These are phyloP conservation scores for Caryopteris hybrid DNA, from an alignment of 305 asterid genomes.

Conservation along the genomic window DNA sequence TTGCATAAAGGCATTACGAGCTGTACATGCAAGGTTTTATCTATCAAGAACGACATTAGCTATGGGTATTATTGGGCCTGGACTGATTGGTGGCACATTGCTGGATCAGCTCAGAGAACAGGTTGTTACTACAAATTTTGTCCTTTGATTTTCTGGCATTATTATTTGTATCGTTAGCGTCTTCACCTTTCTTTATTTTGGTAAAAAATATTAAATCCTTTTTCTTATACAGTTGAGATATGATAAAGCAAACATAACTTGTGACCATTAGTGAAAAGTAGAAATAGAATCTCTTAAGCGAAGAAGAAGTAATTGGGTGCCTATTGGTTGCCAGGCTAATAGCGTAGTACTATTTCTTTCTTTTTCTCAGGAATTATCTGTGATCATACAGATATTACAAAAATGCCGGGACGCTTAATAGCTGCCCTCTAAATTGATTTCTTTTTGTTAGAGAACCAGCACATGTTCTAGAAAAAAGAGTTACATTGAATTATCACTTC, in stretches of 20 bases:
- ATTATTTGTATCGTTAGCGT: background rate
- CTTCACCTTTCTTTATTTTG: background rate
- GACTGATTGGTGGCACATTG: slow-evolving; percentile 91
- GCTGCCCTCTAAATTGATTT: background rate
- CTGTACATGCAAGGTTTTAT: slow-evolving; percentile 96
- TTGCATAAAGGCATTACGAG: slow-evolving; percentile 87
- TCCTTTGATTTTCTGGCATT: background rate
- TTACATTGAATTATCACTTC: background rate
- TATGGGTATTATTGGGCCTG: slow-evolving; percentile 96
- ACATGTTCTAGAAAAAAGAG: background rate
- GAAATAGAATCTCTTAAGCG: background rate
- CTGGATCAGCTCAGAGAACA: slow-evolving; percentile 96
- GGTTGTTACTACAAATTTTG: slow-evolving; percentile 34
- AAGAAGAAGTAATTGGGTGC: background rate
- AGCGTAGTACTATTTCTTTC: background rate
- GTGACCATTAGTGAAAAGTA: background rate
- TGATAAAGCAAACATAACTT: slow-evolving; percentile 4
- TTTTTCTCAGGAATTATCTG: background rate
- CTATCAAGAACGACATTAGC: slow-evolving; percentile 86
- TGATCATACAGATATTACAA: background rate
- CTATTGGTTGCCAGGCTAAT: background rate
- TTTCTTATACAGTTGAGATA: background rate
- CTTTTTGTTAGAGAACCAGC: background rate
- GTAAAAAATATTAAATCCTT: background rate
- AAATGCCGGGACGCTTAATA: background rate